These are phyloP conservation scores for Aplosporella prunicola DNA, from an alignment of 2,329 filamentous ascomycete species.

Conservation along the genomic window DNA sequence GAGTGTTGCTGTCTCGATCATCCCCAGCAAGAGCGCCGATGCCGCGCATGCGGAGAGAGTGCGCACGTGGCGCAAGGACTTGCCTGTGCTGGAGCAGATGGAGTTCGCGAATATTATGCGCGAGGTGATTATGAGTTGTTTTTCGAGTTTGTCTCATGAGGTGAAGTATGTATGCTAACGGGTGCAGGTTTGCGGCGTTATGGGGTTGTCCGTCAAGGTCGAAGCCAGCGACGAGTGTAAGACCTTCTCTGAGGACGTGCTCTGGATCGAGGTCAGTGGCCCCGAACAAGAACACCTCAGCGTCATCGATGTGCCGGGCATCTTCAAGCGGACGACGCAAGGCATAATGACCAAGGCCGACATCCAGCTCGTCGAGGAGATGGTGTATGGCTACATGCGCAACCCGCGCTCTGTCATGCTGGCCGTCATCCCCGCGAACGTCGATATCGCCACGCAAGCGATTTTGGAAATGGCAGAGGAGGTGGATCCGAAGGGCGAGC, in stretches of 20 bases:
- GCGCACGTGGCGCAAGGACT: slow-evolving; percentile 18
- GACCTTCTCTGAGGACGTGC: slow-evolving; percentile 24
- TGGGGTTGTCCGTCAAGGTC: slow-evolving; percentile 27
- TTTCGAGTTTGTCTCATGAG: too few relatives aligned
- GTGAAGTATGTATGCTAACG: slow-evolving; percentile 13
- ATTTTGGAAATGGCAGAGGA: slow-evolving; percentile 34
- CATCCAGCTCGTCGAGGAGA: slow-evolving; percentile 20
- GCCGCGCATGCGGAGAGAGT: slow-evolving; percentile 15
- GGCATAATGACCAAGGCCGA: slow-evolving; percentile 26
- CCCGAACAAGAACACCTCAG: slow-evolving; percentile 21
- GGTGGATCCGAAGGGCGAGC: slow-evolving; percentile 21
- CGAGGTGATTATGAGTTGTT: too few relatives aligned
- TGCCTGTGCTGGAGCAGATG: slow-evolving; percentile 14
- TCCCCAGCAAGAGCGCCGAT: slow-evolving; percentile 13
- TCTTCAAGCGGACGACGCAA: slow-evolving; percentile 25
- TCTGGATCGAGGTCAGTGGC: slow-evolving; percentile 18
- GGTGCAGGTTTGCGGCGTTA: slow-evolving; percentile 23
- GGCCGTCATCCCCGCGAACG: slow-evolving; percentile 19
- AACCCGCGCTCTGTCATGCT: slow-evolving; percentile 23
- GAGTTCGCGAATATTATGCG: slow-evolving; percentile 14
- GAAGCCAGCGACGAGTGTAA: slow-evolving; percentile 35
- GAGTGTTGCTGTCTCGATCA: slow-evolving; percentile 26
- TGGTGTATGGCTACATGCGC: slow-evolving; percentile 46
- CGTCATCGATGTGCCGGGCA: slow-evolving; percentile 28
- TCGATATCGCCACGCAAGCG: slow-evolving; percentile 38